Evolutionary conservation across 2,329 filamentous ascomycete species (phyloP).

Genomic region (Stenocarpella maydis): DNA sequence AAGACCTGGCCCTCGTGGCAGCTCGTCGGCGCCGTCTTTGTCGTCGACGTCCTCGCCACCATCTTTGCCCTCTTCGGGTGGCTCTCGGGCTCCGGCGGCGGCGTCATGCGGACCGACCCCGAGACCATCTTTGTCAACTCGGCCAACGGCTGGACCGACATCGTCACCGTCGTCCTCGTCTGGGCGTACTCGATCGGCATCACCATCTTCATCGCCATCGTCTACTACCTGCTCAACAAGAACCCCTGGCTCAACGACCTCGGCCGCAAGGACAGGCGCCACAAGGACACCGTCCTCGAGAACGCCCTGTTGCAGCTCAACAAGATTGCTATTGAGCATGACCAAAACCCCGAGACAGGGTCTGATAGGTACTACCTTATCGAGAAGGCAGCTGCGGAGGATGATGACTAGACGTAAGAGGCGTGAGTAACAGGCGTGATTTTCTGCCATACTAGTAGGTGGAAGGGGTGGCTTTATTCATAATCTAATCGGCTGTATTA

Average conservation of each 20-base stretch:
- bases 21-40: constrained; percentile 73
- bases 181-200: constrained; percentile 74
- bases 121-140: constrained; percentile 46
- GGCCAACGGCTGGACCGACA: constrained; percentile 53
- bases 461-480: background rate
- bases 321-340: constrained; percentile 69
- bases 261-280: constrained; percentile 67
- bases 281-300: constrained; percentile 70
- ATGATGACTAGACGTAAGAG: constrained; percentile 32
- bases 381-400: constrained; percentile 36
- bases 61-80: constrained; percentile 80
- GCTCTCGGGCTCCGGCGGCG: constrained; percentile 55
- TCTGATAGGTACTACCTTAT: constrained; percentile 30
- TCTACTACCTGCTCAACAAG: constrained; percentile 69
- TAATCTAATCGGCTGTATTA: background rate
- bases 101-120: constrained; percentile 31
- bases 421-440: background rate
- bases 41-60: constrained; percentile 75
- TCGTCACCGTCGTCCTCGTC: constrained; percentile 70
- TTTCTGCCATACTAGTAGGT: background rate
- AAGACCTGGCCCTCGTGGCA: constrained; percentile 80
- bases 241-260: constrained; percentile 67
- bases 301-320: constrained; percentile 71
- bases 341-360: constrained; percentile 48
- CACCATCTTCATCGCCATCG: constrained; percentile 70